Conservation (phyloP, 495 filamentous ascomycete species). For the Tuber melanosporum region DNA sequence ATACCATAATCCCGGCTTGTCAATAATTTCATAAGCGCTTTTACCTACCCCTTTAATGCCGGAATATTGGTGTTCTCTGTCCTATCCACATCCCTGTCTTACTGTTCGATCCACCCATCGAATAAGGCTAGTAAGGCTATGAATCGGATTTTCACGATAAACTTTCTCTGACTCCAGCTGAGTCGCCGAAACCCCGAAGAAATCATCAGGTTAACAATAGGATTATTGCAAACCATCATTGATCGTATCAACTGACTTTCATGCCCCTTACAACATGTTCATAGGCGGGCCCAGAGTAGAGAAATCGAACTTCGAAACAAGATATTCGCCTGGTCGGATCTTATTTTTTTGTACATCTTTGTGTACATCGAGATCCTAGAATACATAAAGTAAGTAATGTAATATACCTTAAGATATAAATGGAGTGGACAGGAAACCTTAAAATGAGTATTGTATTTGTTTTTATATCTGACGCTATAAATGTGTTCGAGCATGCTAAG, state of each 20-base stretch:
- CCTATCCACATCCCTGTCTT: not conserved
- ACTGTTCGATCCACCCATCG: not conserved
- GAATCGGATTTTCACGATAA: no score
- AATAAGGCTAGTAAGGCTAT: not conserved
- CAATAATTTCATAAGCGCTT: not conserved
- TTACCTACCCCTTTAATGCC: not conserved
- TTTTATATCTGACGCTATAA: constrained; percentile 1
- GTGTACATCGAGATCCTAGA: not conserved
- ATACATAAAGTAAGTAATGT: no score
- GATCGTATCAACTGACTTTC: not conserved
- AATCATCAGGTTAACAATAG: not conserved
- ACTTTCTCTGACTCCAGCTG: no score
- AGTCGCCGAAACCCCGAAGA: not conserved
- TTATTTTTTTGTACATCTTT: not conserved
- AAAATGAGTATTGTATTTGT: constrained; percentile 11
- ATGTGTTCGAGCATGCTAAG: constrained; percentile 14
- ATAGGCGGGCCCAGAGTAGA: not conserved
- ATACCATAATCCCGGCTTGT: constrained; percentile 2
- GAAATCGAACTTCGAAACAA: constrained; percentile 6
- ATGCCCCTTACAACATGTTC: not conserved
- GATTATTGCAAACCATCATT: not conserved
- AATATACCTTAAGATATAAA: not conserved
- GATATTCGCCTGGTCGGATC: not conserved
- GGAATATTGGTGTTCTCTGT: not conserved
- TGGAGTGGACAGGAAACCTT: constrained; percentile 12